A percentile compares a stretch with the other conserved stretches of the same genome.
Evolutionary conservation across 2,329 filamentous ascomycete species (phyloP).

Genomic region (Neonectria hederae): DNA sequence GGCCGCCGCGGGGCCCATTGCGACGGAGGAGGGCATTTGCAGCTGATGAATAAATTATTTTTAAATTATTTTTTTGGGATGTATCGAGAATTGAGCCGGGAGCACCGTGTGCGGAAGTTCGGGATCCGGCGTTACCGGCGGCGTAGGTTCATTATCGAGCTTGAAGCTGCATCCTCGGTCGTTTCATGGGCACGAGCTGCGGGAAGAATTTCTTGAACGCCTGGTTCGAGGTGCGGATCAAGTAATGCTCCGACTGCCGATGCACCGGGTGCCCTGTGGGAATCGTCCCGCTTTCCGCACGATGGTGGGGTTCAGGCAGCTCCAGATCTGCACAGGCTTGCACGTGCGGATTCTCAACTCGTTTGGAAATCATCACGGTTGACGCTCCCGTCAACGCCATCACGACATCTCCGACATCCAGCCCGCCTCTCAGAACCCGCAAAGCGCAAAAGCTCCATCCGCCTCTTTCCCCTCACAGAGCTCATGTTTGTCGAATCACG

Average conservation of each 20-base stretch:
- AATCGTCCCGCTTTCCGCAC: neutral
- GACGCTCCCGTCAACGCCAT: conserved; percentile 11
- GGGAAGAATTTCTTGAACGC: conserved; percentile 41
- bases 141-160: conserved; percentile 40
- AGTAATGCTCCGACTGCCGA: conserved; percentile 26
- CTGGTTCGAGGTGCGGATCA: conserved; percentile 38
- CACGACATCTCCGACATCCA: conserved; percentile 6
- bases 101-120: conserved; percentile 11
- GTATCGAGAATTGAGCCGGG: neutral
- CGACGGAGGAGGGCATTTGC: conserved; percentile 34
- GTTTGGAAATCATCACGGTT: conserved; percentile 6
- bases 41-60: no score
- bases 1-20: conserved; percentile 29
- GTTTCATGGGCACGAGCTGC: conserved; percentile 9
- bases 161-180: conserved; percentile 18
- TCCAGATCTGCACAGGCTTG: conserved; percentile 17
- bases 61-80: neutral
- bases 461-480: neutral
- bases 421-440: neutral
- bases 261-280: neutral
- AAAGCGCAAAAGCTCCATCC: neutral
- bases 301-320: neutral
- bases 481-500: conserved; percentile 37
- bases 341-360: conserved; percentile 22
- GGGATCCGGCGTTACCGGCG: conserved; percentile 37